A percentile compares a stretch with the other conserved stretches of the same genome.
phyloP scores from a whole-genome alignment of 2,329 filamentous ascomycete species.

The Periglandula ipomoeae region DNA sequence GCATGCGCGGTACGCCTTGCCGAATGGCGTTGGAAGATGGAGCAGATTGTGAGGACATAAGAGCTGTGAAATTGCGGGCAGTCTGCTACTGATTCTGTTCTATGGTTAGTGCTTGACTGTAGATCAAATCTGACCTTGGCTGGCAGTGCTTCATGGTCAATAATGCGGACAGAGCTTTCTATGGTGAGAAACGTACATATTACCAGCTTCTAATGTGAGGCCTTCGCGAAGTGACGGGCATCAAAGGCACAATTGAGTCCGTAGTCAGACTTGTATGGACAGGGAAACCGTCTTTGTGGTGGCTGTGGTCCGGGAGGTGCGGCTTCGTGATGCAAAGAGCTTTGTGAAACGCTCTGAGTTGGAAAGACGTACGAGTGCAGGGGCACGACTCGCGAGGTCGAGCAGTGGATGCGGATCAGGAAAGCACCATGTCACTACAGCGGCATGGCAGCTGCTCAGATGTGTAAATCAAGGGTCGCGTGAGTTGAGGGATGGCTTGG shows the following conservation, averaged over 20 bases:
- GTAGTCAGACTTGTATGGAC: background rate
- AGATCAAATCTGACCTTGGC: too few relatives aligned
- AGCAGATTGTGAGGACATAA: slow-evolving; percentile 25
- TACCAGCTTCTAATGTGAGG: too few relatives aligned
- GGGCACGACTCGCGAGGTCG: background rate
- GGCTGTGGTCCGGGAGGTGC: background rate
- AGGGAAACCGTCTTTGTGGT: background rate
- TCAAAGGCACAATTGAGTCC: background rate
- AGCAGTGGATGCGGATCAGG: background rate
- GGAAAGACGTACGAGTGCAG: background rate
- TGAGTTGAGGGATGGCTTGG: background rate
- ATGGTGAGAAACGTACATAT: too few relatives aligned
- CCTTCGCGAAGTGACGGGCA: too few relatives aligned
- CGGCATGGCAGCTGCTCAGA: background rate
- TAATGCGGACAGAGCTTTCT: too few relatives aligned
- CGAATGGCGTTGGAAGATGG: slow-evolving; percentile 20
- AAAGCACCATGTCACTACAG: background rate
- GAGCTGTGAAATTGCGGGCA: slow-evolving; percentile 16
- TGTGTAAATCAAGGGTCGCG: background rate
- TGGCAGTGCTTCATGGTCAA: too few relatives aligned
- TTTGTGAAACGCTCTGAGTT: background rate
- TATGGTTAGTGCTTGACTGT: background rate
- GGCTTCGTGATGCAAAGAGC: background rate
- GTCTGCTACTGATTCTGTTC: background rate
- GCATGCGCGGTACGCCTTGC: slow-evolving; percentile 19